Conservation (phyloP, 768 basidiomycete genomes). For the Mycena alexandri region DNA sequence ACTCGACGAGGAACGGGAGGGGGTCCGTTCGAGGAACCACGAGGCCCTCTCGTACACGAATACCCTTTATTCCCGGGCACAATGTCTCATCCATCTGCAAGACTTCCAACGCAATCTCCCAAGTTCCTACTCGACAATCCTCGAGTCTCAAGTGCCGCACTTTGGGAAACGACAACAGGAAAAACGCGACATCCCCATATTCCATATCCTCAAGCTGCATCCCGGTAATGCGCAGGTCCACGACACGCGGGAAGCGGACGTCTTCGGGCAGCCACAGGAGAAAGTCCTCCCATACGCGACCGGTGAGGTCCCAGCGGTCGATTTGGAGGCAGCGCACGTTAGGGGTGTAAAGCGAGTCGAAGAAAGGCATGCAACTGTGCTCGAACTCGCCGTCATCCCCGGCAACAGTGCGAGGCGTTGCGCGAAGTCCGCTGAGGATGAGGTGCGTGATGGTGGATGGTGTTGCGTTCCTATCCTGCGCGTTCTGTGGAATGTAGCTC, state of each 20-base stretch:
- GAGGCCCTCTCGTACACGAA: neutral
- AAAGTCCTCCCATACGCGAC: constrained; percentile 27
- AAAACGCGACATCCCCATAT: neutral
- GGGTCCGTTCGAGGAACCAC: constrained; percentile 15
- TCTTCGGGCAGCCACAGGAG: constrained; percentile 16
- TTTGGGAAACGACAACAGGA: constrained; percentile 16
- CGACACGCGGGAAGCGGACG: constrained; percentile 6
- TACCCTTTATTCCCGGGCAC: constrained; percentile 9
- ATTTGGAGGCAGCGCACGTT: constrained; percentile 16
- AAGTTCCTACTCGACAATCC: constrained; percentile 18
- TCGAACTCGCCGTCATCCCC: constrained; percentile 1
- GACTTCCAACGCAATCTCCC: constrained; percentile 22
- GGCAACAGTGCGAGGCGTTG: neutral
- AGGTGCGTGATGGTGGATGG: constrained; percentile 16
- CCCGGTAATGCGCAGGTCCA: constrained; percentile 18
- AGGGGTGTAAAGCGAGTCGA: constrained; percentile 28
- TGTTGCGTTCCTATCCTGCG: neutral
- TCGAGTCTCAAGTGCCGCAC: constrained; percentile 4
- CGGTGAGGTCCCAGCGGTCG: constrained; percentile 13
- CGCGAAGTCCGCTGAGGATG: constrained; percentile 16
- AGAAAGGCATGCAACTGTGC: constrained; percentile 21
- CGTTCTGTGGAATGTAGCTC: neutral
- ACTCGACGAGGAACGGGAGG: constrained; percentile 10
- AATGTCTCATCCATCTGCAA: constrained; percentile 17
- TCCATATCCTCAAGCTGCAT: constrained; percentile 24